Evolutionary conservation across 2,329 filamentous ascomycete genomes (phyloP), one percentile per base, ranked within the genome.

Genomic region (Venturia aucupariae): DNA sequence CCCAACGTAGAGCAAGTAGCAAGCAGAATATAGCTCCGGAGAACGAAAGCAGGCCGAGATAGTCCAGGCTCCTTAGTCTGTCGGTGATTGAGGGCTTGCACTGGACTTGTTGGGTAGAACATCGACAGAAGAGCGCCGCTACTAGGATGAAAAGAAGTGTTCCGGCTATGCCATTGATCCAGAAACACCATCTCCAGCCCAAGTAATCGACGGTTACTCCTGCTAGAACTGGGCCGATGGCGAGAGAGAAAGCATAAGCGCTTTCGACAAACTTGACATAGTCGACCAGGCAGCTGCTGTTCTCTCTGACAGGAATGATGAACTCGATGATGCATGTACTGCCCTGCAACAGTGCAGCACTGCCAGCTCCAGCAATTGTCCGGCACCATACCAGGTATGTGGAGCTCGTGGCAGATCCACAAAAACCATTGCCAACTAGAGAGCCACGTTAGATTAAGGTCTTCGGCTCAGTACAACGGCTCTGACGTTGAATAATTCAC

Each of bases 181-280:
- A 68, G 59, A 69, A 83, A 48, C 77, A 79, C 80, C 81, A 84
- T 63, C 81, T 73, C 82, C 81, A 84, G 24, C 71, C 74, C 0
- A 76, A 73, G 11, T 75, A 67, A 63, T 76, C 72, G 0, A 78
- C 75, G 66, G 84, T 81, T 0, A 77, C 75, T 46, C 82, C 82
- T 4, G 82, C 82, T 0, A 84, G 70, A 1, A 85, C 70, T 0
- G 82, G 82, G 0, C 82, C 82, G 19, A 80, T 71, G 0, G 78
- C 79, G 1, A 80, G 80, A 5, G 81, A 82, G 17, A 84, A 67
- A 0, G 80, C 82, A 82, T 82, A 85, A 51, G 84, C 66, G n/a
- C 63, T 64, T 15, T 64, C 54, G 57, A 66, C 42, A 24, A 44
- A 66, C 61, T 70, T 71, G 54, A 64, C 32, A 22, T 44, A 60